A percentile compares a stretch with the other conserved stretches of the same genome.
These are phyloP conservation scores for Vitis vinifera DNA, from an alignment of 164 flowering plant species.

Conservation along the genomic window DNA sequence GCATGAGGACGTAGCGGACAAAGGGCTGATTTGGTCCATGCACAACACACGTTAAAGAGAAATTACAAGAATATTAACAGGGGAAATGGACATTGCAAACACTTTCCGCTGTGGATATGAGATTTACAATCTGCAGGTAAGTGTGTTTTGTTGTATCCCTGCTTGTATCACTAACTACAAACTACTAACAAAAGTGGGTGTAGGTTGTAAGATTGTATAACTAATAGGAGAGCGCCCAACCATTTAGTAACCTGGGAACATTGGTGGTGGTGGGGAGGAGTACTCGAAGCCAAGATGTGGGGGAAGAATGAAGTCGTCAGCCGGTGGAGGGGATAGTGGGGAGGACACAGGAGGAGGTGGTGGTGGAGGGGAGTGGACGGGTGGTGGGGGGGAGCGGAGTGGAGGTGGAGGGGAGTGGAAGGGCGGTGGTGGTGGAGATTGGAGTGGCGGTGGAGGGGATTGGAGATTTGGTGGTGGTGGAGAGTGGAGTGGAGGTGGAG, in stretches of 20 bases:
- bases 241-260: slow-evolving; percentile 19
- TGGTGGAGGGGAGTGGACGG: slow-evolving; percentile 4
- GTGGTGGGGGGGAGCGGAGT: slow-evolving; percentile 17
- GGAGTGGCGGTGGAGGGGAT: slow-evolving; percentile 14
- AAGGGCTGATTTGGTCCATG: no score
- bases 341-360: slow-evolving; percentile 15
- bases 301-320: slow-evolving; percentile 6
- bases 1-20: no score
- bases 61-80: no score
- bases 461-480: slow-evolving; percentile 17
- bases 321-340: slow-evolving; percentile 16
- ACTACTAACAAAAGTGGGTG: slow-evolving; percentile 6
- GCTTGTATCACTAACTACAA: background rate
- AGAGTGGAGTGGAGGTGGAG: slow-evolving; percentile 13
- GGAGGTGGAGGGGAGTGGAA: background rate
- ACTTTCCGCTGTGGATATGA: no score
- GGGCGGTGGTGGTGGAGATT: slow-evolving; percentile 17
- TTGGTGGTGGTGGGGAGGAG: slow-evolving; percentile 26
- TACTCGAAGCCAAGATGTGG: slow-evolving; percentile 12
- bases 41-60: no score
- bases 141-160: no score
- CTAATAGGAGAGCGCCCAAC: background rate
- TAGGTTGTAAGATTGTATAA: background rate
- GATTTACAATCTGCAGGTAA: no score
- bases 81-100: no score